These are phyloP conservation scores for Geotrichum reessii DNA, from an alignment of 1,139 yeast species.

Conservation along the genomic window DNA sequence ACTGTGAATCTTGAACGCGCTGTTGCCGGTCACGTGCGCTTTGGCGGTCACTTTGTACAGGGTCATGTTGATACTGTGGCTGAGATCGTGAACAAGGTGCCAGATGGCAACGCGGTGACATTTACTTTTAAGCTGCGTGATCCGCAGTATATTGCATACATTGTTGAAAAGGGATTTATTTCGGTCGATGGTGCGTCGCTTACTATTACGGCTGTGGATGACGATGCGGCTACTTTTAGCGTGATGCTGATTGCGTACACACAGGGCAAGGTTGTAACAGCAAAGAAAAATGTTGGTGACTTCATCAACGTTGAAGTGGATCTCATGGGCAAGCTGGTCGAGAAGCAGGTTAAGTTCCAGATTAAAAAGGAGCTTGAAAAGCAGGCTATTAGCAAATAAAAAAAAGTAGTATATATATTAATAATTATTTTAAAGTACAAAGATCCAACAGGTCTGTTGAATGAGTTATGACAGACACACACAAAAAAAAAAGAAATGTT, in stretches of 20 bases:
- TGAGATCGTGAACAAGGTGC: constrained; percentile 45
- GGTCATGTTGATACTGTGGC: constrained; percentile 96
- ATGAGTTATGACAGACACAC: too few species aligned
- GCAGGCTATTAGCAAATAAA: constrained; percentile 25
- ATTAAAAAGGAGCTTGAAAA: constrained; percentile 38
- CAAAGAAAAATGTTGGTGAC: constrained; percentile 57
- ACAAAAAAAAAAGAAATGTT: background rate
- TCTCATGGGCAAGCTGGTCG: constrained; percentile 84
- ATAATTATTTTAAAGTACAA: too few species aligned
- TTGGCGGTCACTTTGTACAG: constrained; percentile 96
- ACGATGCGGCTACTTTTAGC: constrained; percentile 51
- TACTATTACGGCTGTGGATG: constrained; percentile 75
- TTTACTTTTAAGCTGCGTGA: constrained; percentile 74
- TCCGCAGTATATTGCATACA: constrained; percentile 55
- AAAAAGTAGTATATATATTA: too few species aligned
- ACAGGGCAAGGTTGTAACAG: constrained; percentile 72
- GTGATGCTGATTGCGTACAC: constrained; percentile 92
- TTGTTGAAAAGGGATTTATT: constrained; percentile 90
- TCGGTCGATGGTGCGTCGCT: constrained; percentile 91
- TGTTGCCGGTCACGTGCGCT: constrained; percentile 69
- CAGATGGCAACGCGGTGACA: constrained; percentile 75
- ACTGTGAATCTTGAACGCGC: constrained; percentile 89
- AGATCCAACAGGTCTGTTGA: too few species aligned
- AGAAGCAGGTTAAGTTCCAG: constrained; percentile 70
- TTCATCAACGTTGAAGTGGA: constrained; percentile 89